phyloP scores from a whole-genome alignment of 2,329 filamentous ascomycete species.

The Hypoxylon sp. region DNA sequence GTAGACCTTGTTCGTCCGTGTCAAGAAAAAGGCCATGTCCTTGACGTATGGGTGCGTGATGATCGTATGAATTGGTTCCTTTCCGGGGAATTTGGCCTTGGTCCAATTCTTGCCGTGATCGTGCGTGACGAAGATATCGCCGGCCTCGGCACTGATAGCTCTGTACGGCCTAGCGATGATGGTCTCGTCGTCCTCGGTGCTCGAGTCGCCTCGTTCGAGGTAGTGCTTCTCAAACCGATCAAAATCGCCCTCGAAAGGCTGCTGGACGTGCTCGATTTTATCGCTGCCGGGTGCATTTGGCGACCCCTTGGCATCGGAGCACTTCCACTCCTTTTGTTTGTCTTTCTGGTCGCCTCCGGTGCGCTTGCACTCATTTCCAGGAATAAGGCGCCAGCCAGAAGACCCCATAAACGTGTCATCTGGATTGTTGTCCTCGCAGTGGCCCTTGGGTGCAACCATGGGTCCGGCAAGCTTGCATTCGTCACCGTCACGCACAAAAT shows the following conservation, averaged over 20 bases:
- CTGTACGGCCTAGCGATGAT: conserved; percentile 62
- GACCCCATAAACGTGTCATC: conserved; percentile 81
- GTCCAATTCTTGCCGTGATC: conserved; percentile 92
- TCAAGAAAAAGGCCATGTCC: conserved; percentile 88
- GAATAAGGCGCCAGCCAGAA: conserved; percentile 92
- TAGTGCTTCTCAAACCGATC: conserved; percentile 69
- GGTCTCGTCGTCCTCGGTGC: conserved; percentile 74
- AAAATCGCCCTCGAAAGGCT: conserved; percentile 67
- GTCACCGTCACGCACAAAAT: conserved; percentile 76
- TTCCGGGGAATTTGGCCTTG: conserved; percentile 66
- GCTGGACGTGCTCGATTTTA: conserved; percentile 68
- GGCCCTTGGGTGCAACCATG: conserved; percentile 72
- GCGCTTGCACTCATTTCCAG: conserved; percentile 76
- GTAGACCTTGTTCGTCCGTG: conserved; percentile 68
- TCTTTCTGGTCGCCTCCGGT: conserved; percentile 71
- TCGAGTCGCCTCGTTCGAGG: conserved; percentile 76
- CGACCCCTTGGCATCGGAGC: conserved; percentile 65
- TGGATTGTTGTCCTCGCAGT: conserved; percentile 70
- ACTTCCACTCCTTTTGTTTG: conserved; percentile 76
- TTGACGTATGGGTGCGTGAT: conserved; percentile 82
- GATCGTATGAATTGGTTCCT: conserved; percentile 74
- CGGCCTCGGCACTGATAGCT: conserved; percentile 57
- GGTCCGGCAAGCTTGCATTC: conserved; percentile 72
- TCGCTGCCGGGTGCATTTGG: conserved; percentile 67
- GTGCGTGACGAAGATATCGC: conserved; percentile 75